Percentiles rank a stretch among this genome's conserved stretches.
Evolutionary conservation across 1,284 basidiomycete genomes (phyloP).

Genomic region (Anthracocystis walkeri): DNA sequence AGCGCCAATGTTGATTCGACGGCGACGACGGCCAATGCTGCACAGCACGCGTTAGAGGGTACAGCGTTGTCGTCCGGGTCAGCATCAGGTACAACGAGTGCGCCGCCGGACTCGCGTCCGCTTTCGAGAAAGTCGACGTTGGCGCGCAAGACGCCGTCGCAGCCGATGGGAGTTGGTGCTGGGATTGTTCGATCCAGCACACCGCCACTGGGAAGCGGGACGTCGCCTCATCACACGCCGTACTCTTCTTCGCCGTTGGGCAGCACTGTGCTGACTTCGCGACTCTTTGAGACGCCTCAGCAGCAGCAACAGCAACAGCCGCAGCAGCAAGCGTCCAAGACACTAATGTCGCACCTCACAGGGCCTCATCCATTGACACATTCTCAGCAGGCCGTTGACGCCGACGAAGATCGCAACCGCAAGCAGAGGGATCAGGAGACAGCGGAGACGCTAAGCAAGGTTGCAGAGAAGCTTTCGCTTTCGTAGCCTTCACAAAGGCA

Average conservation of each 20-base stretch:
- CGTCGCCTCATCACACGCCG: slow-evolving; percentile 42
- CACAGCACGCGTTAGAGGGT: slow-evolving; percentile 5
- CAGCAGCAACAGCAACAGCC: slow-evolving; percentile 20
- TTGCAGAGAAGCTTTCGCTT: slow-evolving; percentile 37
- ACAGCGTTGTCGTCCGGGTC: slow-evolving; percentile 16
- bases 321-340: slow-evolving; percentile 11
- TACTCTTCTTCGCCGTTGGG: slow-evolving; percentile 48
- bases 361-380: slow-evolving; percentile 15
- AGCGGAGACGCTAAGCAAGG: slow-evolving; percentile 44
- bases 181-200: slow-evolving; percentile 21
- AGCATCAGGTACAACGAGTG: slow-evolving; percentile 32
- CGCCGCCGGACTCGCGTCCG: slow-evolving; percentile 30
- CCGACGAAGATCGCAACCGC: slow-evolving; percentile 12
- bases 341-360: slow-evolving; percentile 10
- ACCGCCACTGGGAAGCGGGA: slow-evolving; percentile 15
- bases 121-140: slow-evolving; percentile 47
- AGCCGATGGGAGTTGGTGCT: slow-evolving; percentile 5
- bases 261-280: slow-evolving; percentile 36
- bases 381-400: slow-evolving; percentile 5
- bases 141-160: slow-evolving; percentile 29
- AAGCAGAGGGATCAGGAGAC: slow-evolving; percentile 36
- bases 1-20: slow-evolving; percentile 9
- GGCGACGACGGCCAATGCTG: not conserved
- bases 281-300: slow-evolving; percentile 30
- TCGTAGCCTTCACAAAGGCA: too few species aligned